Conservation (phyloP, 352 stramenopile species). For the Pythium biforme region DNA sequence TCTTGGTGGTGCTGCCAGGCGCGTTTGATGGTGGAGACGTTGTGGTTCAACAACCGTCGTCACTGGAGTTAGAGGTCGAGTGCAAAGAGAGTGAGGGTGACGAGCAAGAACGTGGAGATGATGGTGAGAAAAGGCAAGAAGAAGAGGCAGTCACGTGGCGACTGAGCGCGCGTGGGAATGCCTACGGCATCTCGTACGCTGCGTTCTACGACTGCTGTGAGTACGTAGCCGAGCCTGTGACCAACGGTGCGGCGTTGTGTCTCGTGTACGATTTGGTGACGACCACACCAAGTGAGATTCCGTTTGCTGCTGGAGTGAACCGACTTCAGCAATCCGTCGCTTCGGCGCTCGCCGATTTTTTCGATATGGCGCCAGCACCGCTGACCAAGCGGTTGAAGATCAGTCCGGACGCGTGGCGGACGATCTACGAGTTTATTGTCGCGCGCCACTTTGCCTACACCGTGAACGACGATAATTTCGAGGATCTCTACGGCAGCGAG, state of each 20-base stretch:
- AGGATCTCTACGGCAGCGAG: background rate
- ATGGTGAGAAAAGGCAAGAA: background rate
- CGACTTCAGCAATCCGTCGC: background rate
- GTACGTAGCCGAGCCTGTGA: background rate
- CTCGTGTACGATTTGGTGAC: background rate
- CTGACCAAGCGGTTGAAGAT: background rate
- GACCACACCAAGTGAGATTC: background rate
- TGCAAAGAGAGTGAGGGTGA: background rate
- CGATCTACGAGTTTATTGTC: constrained; percentile 1
- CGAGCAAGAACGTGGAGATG: background rate
- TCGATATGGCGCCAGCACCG: background rate
- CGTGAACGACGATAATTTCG: background rate
- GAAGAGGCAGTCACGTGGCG: background rate
- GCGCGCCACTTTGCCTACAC: constrained; percentile 1
- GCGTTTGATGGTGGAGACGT: constrained; percentile 24
- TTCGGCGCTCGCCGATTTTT: background rate
- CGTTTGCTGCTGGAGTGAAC: background rate
- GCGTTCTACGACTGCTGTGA: background rate
- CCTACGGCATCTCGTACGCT: background rate
- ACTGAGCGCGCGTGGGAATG: background rate
- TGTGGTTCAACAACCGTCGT: background rate
- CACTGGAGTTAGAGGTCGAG: background rate
- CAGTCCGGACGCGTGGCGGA: constrained; percentile 1
- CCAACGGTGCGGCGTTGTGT: background rate
- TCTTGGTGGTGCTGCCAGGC: constrained; percentile 38